These are phyloP conservation scores for Talaromyces islandicus DNA, from an alignment of 2,329 filamentous ascomycete genomes.

Conservation along the genomic window DNA sequence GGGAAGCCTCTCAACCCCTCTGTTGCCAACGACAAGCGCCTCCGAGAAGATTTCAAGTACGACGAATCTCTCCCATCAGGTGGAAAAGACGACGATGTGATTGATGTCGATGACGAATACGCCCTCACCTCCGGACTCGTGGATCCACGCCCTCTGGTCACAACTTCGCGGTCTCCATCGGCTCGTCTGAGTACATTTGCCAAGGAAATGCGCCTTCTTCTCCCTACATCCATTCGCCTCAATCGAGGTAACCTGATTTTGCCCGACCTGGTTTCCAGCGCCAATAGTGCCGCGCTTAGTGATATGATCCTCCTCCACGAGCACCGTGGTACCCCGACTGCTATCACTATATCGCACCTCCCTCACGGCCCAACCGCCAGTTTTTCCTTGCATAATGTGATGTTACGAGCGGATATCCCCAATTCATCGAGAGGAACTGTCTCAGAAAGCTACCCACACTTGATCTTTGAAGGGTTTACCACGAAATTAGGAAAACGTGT, in stretches of 20 bases:
- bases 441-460: slow-evolving; percentile 84
- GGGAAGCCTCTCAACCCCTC: slow-evolving; percentile 77
- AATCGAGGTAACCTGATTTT: slow-evolving; percentile 90
- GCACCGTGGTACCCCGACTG: slow-evolving; percentile 86
- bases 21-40: slow-evolving; percentile 77
- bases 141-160: slow-evolving; percentile 82
- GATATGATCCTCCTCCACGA: slow-evolving; percentile 88
- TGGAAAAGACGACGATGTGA: slow-evolving; percentile 58
- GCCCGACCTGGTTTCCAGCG: slow-evolving; percentile 75
- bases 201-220: slow-evolving; percentile 78
- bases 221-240: slow-evolving; percentile 79
- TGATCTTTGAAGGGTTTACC: slow-evolving; percentile 92
- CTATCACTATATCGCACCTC: slow-evolving; percentile 78
- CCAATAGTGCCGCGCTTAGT: slow-evolving; percentile 70
- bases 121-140: slow-evolving; percentile 83
- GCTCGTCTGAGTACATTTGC: slow-evolving; percentile 81
- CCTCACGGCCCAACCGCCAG: slow-evolving; percentile 83
- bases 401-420: slow-evolving; percentile 87
- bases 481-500: slow-evolving; percentile 74
- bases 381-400: slow-evolving; percentile 87
- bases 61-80: slow-evolving; percentile 63
- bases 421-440: slow-evolving; percentile 81
- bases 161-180: slow-evolving; percentile 83
- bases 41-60: slow-evolving; percentile 87
- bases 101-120: slow-evolving; percentile 86